Evolutionary conservation across 306 rosid genomes (phyloP).

Genomic region (Cucurbita ficifolia): DNA sequence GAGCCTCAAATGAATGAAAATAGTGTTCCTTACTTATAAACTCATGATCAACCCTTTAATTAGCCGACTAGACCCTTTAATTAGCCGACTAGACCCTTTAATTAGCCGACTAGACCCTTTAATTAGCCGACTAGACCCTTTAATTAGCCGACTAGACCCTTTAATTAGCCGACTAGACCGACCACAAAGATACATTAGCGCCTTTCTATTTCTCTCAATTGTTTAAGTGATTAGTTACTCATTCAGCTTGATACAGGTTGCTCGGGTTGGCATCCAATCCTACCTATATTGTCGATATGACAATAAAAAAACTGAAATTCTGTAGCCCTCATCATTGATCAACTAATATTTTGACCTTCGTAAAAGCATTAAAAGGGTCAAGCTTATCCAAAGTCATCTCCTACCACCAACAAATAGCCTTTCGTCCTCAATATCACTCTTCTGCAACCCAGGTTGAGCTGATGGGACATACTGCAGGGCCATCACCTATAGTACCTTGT

Average conservation of each 20-base stretch:
- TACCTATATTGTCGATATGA: neutral
- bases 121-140: no score
- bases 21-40: no score
- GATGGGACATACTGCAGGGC: conserved; percentile 38
- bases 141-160: no score
- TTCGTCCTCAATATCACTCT: neutral
- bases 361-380: neutral
- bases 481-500: conserved; percentile 59
- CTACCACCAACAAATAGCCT: conserved; percentile 1
- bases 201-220: neutral
- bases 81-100: no score
- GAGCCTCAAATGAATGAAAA: no score
- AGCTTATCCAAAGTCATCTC: neutral
- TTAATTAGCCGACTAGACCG: neutral
- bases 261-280: conserved; percentile 9
- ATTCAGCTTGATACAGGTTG: neutral
- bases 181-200: neutral
- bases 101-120: no score
- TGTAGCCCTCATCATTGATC: neutral
- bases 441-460: neutral
- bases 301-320: neutral
- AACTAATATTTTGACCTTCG: conserved; percentile 3
- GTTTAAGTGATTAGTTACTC: neutral
- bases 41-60: no score
- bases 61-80: no score